Conservation (phyloP, 176 grass and related monocot species). For the Eleusine coracana region DNA sequence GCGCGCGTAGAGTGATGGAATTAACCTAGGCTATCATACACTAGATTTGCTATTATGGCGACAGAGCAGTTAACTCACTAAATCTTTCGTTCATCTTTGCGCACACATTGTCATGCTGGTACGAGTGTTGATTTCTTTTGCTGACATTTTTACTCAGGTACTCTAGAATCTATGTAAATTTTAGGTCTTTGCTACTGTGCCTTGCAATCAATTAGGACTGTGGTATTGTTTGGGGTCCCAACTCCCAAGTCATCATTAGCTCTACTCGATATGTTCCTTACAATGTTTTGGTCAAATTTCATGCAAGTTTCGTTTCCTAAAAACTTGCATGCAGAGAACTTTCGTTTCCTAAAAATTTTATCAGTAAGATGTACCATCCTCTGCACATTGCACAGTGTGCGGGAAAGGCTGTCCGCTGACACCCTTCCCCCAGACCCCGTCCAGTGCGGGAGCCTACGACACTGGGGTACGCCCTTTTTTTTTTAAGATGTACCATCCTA, state of each 20-base stretch:
- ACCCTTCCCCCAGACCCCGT: too few species aligned
- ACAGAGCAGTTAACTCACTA: background rate
- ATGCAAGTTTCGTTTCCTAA: background rate
- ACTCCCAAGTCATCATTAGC: background rate
- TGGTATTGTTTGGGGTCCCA: background rate
- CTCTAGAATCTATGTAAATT: background rate
- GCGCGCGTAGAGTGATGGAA: background rate
- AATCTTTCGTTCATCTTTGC: background rate
- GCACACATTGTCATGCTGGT: background rate
- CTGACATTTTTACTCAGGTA: background rate
- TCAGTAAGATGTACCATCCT: background rate
- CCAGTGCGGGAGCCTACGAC: too few species aligned
- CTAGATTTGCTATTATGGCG: background rate
- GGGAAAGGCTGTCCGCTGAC: too few species aligned
- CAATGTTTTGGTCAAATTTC: background rate
- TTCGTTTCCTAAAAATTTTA: background rate
- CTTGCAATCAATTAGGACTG: background rate
- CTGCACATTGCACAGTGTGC: too few species aligned
- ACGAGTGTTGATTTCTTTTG: background rate
- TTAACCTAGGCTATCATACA: background rate
- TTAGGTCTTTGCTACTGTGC: background rate
- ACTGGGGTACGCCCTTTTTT: too few species aligned
- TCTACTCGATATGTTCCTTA: background rate
- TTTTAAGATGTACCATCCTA: too few species aligned
- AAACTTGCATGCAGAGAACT: background rate